Base-by-base conservation (phyloP, 2,329 filamentous ascomycete species). In the Fusarium foetens region DNA sequence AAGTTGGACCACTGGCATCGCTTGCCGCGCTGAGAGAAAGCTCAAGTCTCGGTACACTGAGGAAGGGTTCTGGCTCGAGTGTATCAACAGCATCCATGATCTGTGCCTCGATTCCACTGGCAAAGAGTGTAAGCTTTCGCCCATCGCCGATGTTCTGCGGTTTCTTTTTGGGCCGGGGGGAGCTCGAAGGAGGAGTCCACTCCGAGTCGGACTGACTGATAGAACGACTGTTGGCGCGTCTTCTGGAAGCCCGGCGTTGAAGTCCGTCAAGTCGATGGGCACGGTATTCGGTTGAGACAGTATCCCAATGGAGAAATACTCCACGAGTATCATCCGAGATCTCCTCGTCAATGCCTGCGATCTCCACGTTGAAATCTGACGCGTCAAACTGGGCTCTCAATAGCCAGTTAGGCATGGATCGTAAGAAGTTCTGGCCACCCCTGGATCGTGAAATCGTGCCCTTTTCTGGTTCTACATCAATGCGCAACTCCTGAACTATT, bases 31-130 rank as follows among this genome's bases (percentile, higher is more conserved):
- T 94, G 62, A 98, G 88, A 3, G 93, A 92, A 33, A 98, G 86
- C 79, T 99, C 96, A 74, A 97, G 94, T 38, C 92, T 90, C 33
- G 97, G 96, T 66, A 99, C 85, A 43, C 90, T 93, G 72, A 98
- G 81, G 78, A 98, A 98, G 1, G 95, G 91, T 63, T 98, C 94
- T 6, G 90, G 85, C 79, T 98, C 94, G 81, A 94, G 92, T 70
- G 90, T 92, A 69, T 98, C 94, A 6, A 92, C 88, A 0, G 92
- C 93, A 79, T 99, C 96, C 52, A 98, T 91, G 53, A 98, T 93
- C 75, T 96, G 95, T 1, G 92, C 94, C 80, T 98, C 96, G 8
- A 99, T 85, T 1, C 94, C 94, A 68, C 93, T 90, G 41, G 93
- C 89, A 78, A 97, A 93, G 31, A 98, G 82, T 7, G 93, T 91